A percentile compares a stretch with the other conserved stretches of the same genome.
These are phyloP conservation scores for Phytophthora multivora DNA, from an alignment of 352 stramenopile species.

Conservation along the genomic window DNA sequence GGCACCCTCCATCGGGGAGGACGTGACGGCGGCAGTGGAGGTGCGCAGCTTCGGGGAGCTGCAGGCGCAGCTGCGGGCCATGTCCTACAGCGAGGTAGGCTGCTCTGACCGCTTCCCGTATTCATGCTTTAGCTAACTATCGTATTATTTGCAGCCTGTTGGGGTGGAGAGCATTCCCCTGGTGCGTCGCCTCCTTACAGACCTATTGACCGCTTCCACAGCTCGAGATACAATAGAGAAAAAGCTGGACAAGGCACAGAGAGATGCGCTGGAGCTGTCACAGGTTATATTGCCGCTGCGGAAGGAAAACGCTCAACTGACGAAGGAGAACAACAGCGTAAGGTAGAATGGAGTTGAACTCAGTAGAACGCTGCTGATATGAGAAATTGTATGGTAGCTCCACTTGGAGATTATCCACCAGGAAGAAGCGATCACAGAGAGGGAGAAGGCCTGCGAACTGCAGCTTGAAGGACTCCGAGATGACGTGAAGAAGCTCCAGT, in stretches of 20 bases:
- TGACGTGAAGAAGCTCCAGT: conserved; percentile 74
- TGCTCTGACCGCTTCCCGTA: background rate
- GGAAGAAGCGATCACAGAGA: conserved; percentile 71
- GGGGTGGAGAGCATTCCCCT: conserved; percentile 64
- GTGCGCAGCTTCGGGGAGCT: conserved; percentile 61
- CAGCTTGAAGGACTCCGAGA: conserved; percentile 74
- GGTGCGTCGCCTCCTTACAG: conserved; percentile 58
- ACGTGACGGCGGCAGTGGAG: conserved; percentile 43
- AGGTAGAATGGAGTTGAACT: conserved; percentile 4
- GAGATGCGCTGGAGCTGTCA: conserved; percentile 65
- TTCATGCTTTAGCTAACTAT: background rate
- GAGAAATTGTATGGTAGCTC: conserved; percentile 34
- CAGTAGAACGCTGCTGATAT: background rate
- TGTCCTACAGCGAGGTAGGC: conserved; percentile 62
- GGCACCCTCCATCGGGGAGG: conserved; percentile 38
- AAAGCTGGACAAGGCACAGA: conserved; percentile 57
- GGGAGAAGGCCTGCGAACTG: conserved; percentile 66
- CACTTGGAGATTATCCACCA: conserved; percentile 85
- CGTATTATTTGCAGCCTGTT: conserved; percentile 39
- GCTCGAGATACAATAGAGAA: conserved; percentile 40
- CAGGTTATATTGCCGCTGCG: conserved; percentile 74
- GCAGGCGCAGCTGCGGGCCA: conserved; percentile 56
- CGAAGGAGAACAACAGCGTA: conserved; percentile 81
- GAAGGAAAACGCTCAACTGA: conserved; percentile 78
- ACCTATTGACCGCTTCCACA: conserved; percentile 45